Base-by-base conservation (phyloP, 371 early-diverging fungal species). In the Phascolomyces articulosus region DNA sequence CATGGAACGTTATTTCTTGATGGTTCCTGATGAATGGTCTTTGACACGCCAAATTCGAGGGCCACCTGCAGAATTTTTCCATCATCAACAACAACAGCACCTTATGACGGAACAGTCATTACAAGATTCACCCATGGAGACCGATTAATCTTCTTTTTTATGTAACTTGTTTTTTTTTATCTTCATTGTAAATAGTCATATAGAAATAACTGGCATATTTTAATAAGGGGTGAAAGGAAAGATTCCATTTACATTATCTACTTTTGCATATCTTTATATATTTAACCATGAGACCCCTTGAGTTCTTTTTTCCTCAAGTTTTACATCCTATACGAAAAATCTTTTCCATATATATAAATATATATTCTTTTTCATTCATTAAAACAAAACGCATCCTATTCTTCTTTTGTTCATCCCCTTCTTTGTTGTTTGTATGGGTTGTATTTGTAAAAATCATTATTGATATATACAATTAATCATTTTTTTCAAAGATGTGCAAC, bases 1-100 rank as follows among this genome's bases (percentile, higher is more conserved):
- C n/a, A 97, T 98, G 96, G 95, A 93, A 47, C 76, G 85, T 40
- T 96, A 95, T 69, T 96, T 96, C 66, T 69, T 94, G 29, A 86
- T 88, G 84, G 89, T 91, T 0, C 92, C 91, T 34, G 92, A 91
- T 68, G 86, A 75, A 31, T 90, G 83, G 84, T 77, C 74, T 20
- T 53, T 69, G 40, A 40, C 57, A 7, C 55, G 67, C 29, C 73
- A 73, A 49, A 62, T 47, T 8, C 54, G 64, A 20, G 64, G 55
- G 4, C 62, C 62, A 3, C 53, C 59, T 41, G 51, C 57, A n/a
- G 65, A 55, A 24, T 28, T 64, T 11, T 59, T 62, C 26, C 67
- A 71, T 55, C 64, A 71, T 44, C 67, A 71, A 7, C 64, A 55
- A 9, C 55, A 63, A n/a, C 63, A 55, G 18, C 55, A 63, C n/a